Conservation (phyloP, 257 asterid species). For the Solanum medicagineum region DNA sequence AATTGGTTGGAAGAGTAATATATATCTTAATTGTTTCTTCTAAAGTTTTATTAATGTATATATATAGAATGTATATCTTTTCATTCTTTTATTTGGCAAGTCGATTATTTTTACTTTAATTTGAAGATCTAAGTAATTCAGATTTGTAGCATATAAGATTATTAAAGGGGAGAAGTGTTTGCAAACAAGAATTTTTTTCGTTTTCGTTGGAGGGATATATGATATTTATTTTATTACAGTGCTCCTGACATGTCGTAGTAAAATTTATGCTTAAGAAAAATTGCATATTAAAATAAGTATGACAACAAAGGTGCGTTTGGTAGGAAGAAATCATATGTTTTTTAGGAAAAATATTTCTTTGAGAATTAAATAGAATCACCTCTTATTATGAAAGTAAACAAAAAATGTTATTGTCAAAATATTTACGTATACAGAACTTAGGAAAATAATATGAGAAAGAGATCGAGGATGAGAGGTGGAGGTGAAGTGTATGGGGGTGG, state of each 20-base stretch:
- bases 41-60: background rate
- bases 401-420: background rate
- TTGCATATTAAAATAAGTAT: background rate
- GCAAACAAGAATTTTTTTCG: background rate
- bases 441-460: background rate
- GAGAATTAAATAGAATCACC: background rate
- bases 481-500: background rate
- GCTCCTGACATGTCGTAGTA: background rate
- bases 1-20: background rate
- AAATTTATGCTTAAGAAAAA: background rate
- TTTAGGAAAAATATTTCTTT: background rate
- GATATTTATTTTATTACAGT: background rate
- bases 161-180: background rate
- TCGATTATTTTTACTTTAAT: background rate
- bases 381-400: background rate
- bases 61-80: background rate
- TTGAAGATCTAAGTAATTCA: background rate
- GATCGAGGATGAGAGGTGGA: background rate
- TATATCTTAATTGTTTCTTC: background rate
- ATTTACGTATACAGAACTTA: background rate
- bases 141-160: background rate
- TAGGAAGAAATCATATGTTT: background rate
- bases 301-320: background rate
- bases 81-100: background rate
- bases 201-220: background rate